Conservation (phyloP, 768 basidiomycete species). For the Tylopilus sp. region DNA sequence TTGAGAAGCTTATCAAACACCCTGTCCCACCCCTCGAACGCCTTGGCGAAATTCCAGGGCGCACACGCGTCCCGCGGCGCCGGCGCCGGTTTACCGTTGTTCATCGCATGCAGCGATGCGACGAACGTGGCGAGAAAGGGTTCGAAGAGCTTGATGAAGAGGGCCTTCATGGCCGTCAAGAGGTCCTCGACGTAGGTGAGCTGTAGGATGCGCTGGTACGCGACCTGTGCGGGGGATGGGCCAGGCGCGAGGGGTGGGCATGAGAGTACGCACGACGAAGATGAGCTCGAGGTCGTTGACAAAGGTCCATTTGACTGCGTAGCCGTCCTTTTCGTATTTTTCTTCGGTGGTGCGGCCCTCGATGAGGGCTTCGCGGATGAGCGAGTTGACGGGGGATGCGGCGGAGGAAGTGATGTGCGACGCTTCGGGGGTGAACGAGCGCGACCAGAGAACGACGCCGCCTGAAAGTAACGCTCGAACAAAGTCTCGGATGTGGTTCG, state of each 20-base stretch:
- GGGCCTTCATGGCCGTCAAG: slow-evolving; percentile 69
- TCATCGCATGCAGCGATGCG: slow-evolving; percentile 71
- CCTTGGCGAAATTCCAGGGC: slow-evolving; percentile 66
- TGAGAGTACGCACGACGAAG: slow-evolving; percentile 78
- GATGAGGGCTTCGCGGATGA: slow-evolving; percentile 88
- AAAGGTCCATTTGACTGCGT: slow-evolving; percentile 91
- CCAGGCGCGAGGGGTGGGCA: too few species aligned
- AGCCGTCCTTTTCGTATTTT: slow-evolving; percentile 91
- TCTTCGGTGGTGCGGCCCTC: slow-evolving; percentile 82
- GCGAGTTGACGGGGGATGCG: slow-evolving; percentile 81
- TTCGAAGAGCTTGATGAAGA: slow-evolving; percentile 85
- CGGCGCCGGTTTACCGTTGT: slow-evolving; percentile 36
- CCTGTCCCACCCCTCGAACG: slow-evolving; percentile 78
- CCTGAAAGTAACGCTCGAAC: slow-evolving; percentile 42
- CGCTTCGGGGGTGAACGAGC: slow-evolving; percentile 89
- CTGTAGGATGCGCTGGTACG: slow-evolving; percentile 94
- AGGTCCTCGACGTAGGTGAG: slow-evolving; percentile 92
- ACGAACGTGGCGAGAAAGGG: slow-evolving; percentile 83
- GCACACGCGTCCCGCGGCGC: slow-evolving; percentile 36
- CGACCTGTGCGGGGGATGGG: slow-evolving; percentile 54
- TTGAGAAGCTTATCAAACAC: slow-evolving; percentile 75
- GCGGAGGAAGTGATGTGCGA: slow-evolving; percentile 64
- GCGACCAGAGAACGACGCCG: slow-evolving; percentile 91
- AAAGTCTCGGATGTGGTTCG: not conserved
- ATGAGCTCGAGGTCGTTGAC: slow-evolving; percentile 95